A percentile compares a stretch with the other conserved stretches of the same genome.
These are phyloP conservation scores for Suillus brevipes DNA, from an alignment of 768 basidiomycete species.

Conservation along the genomic window DNA sequence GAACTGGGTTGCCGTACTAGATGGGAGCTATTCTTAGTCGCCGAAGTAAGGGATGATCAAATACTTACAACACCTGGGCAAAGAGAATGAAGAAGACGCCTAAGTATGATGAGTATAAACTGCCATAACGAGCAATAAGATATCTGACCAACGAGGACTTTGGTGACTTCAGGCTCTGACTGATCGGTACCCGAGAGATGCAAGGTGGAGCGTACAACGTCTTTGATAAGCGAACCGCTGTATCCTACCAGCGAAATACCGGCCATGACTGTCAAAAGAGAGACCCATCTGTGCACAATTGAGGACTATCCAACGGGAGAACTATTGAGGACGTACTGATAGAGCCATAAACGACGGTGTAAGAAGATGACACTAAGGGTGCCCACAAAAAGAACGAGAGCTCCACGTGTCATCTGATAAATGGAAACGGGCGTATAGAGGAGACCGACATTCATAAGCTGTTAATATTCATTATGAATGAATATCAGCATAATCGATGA, in stretches of 20 bases:
- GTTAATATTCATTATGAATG: slow-evolving; percentile 16
- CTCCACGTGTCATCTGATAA: slow-evolving; percentile 95
- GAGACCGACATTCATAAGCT: slow-evolving; percentile 93
- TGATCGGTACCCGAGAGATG: slow-evolving; percentile 24
- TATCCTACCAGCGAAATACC: slow-evolving; percentile 86
- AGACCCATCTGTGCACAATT: slow-evolving; percentile 67
- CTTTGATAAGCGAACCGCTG: slow-evolving; percentile 85
- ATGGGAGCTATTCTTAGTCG: slow-evolving; percentile 13
- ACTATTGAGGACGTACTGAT: slow-evolving; percentile 60
- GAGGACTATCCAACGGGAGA: slow-evolving; percentile 7
- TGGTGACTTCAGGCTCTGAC: slow-evolving; percentile 59
- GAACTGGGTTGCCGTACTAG: slow-evolving; percentile 86
- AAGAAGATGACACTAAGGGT: slow-evolving; percentile 90
- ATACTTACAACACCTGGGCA: slow-evolving; percentile 87
- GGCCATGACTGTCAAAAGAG: slow-evolving; percentile 83
- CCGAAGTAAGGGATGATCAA: not conserved
- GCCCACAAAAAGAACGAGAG: slow-evolving; percentile 92
- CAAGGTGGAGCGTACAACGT: slow-evolving; percentile 39
- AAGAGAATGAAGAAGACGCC: slow-evolving; percentile 91
- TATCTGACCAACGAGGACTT: slow-evolving; percentile 66
- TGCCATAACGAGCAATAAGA: slow-evolving; percentile 17
- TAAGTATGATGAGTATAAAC: slow-evolving; percentile 30
- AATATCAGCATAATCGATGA: slow-evolving; percentile 19
- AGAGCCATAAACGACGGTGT: slow-evolving; percentile 77
- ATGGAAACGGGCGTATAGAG: slow-evolving; percentile 96